Conservation (phyloP, 306 rosid genomes). For the Medicago arabica region DNA sequence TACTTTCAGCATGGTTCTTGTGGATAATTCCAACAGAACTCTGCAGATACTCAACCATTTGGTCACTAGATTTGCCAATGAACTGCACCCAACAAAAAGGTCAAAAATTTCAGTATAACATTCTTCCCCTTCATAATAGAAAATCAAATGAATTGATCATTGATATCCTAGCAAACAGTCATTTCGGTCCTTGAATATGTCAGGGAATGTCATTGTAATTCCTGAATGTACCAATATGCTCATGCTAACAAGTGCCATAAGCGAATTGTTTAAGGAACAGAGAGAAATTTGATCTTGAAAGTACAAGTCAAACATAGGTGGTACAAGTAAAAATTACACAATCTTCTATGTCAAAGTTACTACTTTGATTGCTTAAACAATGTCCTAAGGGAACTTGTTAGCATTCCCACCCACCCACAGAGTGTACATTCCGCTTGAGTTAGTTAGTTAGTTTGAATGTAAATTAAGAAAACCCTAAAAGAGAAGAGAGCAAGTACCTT, state of each 20-base stretch:
- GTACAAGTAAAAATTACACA: too few species aligned
- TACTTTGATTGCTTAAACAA: too few species aligned
- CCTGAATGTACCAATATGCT: too few species aligned
- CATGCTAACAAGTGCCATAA: too few species aligned
- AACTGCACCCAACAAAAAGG: constrained; percentile 59
- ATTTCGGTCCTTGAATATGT: not conserved
- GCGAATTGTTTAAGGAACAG: too few species aligned
- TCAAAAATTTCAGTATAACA: not conserved
- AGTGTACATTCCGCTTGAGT: not conserved
- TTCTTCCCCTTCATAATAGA: not conserved
- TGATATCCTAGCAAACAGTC: not conserved
- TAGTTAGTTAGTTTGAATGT: too few species aligned
- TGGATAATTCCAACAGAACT: constrained; percentile 94
- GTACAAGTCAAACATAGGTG: too few species aligned
- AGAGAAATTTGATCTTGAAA: too few species aligned
- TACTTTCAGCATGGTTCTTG: constrained; percentile 95
- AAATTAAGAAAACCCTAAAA: not conserved
- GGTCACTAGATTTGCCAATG: constrained; percentile 78
- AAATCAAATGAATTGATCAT: not conserved
- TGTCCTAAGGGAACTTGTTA: too few species aligned
- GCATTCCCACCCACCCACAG: too few species aligned
- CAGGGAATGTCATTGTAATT: not conserved
- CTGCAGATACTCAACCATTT: constrained; percentile 91
- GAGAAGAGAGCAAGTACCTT: constrained; percentile 52
- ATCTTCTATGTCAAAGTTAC: too few species aligned